phyloP scores from a whole-genome alignment of 352 stramenopile species.

The Phytophthora pseudosyringae region DNA sequence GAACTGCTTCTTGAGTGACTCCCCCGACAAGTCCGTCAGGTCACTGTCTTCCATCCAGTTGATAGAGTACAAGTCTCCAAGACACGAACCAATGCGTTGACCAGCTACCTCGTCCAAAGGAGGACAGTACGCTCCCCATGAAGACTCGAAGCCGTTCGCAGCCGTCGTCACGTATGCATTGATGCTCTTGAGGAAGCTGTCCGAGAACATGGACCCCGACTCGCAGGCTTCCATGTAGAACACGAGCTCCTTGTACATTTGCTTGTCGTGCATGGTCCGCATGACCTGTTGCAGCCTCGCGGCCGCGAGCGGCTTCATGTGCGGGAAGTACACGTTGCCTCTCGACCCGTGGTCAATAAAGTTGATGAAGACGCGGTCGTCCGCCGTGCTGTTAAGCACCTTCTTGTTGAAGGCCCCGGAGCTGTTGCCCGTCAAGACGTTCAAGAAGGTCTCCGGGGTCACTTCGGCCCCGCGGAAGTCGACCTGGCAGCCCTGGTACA shows the following conservation, averaged over 20 bases:
- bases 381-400: conserved; percentile 82
- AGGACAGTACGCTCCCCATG: conserved; percentile 91
- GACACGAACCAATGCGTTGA: conserved; percentile 74
- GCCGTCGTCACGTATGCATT: conserved; percentile 92
- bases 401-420: conserved; percentile 63
- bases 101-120: conserved; percentile 78
- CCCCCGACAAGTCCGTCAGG: conserved; percentile 71
- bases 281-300: conserved; percentile 73
- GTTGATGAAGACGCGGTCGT: conserved; percentile 93
- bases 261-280: conserved; percentile 78
- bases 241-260: conserved; percentile 92
- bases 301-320: conserved; percentile 75
- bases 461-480: conserved; percentile 83
- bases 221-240: conserved; percentile 94
- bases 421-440: conserved; percentile 86
- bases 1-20: conserved; percentile 86
- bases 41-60: conserved; percentile 94
- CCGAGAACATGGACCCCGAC: conserved; percentile 91
- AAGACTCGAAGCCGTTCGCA: conserved; percentile 88
- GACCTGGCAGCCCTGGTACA: conserved; percentile 86
- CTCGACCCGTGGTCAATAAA: conserved; percentile 92
- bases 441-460: conserved; percentile 88
- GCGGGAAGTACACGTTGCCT: conserved; percentile 85
- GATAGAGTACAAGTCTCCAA: conserved; percentile 91
- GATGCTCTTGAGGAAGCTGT: conserved; percentile 74